These are phyloP conservation scores for Xylariales sp. DNA, from an alignment of 2,329 filamentous ascomycete species.

Conservation along the genomic window DNA sequence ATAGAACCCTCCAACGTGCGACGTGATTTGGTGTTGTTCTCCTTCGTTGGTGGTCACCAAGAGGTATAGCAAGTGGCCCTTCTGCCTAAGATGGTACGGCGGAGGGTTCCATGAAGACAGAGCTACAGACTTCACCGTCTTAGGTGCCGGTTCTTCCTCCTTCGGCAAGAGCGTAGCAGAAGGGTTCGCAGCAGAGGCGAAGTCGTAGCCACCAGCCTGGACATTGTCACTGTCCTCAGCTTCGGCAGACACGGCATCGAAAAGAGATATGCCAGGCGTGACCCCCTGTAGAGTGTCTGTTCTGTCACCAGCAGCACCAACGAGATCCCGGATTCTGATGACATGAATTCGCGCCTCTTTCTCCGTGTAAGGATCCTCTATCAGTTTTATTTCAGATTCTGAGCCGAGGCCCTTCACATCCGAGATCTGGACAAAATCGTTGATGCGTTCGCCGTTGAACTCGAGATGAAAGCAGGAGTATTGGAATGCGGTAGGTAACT, in stretches of 20 bases:
- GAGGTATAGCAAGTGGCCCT: conserved; percentile 89
- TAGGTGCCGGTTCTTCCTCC: conserved; percentile 64
- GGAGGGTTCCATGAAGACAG: conserved; percentile 96
- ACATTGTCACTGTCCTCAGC: conserved; percentile 32
- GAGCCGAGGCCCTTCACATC: conserved; percentile 77
- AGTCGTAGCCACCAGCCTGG: conserved; percentile 59
- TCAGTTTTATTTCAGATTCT: conserved; percentile 73
- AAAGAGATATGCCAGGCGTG: conserved; percentile 77
- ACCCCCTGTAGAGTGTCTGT: conserved; percentile 85
- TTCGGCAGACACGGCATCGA: conserved; percentile 65
- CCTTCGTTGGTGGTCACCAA: conserved; percentile 87
- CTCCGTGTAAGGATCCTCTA: conserved; percentile 96
- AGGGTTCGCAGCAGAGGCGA: conserved; percentile 63
- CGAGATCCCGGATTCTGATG: conserved; percentile 83
- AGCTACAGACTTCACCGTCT: conserved; percentile 84
- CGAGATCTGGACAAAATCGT: conserved; percentile 89
- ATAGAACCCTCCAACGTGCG: conserved; percentile 91
- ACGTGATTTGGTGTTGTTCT: conserved; percentile 90
- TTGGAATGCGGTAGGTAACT: conserved; percentile 86
- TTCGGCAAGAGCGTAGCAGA: conserved; percentile 64
- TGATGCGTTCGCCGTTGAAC: conserved; percentile 81
- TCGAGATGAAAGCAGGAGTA: conserved; percentile 99
- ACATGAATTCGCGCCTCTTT: conserved; percentile 96
- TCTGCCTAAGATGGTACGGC: conserved; percentile 83
- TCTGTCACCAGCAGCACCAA: conserved; percentile 85